Conservation (phyloP, 176 grass and related monocot species). For the Saccharum officinarum region DNA sequence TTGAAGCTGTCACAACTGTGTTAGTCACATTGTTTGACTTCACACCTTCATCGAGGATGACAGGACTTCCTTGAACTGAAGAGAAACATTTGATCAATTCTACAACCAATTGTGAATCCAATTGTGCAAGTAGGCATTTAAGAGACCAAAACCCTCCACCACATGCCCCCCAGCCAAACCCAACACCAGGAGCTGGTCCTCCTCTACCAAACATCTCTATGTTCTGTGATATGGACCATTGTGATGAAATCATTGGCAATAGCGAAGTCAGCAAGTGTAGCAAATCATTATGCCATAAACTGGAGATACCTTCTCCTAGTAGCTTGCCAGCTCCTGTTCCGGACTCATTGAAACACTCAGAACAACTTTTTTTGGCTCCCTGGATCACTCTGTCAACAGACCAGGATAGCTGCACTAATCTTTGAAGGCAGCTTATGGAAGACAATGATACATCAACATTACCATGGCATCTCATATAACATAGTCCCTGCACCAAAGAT, state of each 20-base stretch:
- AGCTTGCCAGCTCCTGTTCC: conserved; percentile 63
- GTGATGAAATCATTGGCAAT: conserved; percentile 52
- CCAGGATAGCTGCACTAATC: conserved; percentile 59
- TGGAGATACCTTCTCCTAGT: conserved; percentile 80
- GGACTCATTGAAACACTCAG: conserved; percentile 34
- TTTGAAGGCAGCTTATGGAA: conserved; percentile 74
- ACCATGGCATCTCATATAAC: conserved; percentile 55
- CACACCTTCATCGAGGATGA: conserved; percentile 3
- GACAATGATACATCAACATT: conserved; percentile 59
- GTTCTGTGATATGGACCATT: conserved; percentile 55
- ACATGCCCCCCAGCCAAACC: conserved; percentile 86
- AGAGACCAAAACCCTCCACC: conserved; percentile 92
- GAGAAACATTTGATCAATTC: conserved; percentile 66
- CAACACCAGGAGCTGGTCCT: conserved; percentile 90
- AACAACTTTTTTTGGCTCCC: conserved; percentile 49
- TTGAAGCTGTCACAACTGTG: conserved; percentile 43
- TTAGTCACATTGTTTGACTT: conserved; percentile 24
- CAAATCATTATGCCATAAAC: conserved; percentile 59
- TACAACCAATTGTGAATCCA: conserved; percentile 72
- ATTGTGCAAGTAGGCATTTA: conserved; percentile 60
- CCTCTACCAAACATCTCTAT: conserved; percentile 86
- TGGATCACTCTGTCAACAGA: conserved; percentile 65
- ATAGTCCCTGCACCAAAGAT: conserved; percentile 58
- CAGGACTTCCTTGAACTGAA: conserved; percentile 11
- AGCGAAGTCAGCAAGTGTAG: conserved; percentile 45